These are phyloP conservation scores for Kuraishia hungarica DNA, from an alignment of 805 yeast species.

Conservation along the genomic window DNA sequence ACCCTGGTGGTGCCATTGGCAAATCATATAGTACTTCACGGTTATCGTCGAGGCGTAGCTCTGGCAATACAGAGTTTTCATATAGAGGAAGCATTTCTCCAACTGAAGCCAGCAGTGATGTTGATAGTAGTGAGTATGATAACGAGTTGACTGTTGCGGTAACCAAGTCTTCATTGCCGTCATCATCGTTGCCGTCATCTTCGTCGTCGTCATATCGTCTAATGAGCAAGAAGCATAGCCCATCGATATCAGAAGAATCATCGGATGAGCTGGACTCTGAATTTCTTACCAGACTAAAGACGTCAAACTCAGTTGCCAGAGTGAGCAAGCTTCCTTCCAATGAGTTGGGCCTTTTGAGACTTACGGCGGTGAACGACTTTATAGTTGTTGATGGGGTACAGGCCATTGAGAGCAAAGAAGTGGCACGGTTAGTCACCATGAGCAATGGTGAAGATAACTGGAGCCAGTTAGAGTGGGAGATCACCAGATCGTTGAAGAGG, in stretches of 20 bases:
- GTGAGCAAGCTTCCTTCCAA: constrained; percentile 1
- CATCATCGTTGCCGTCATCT: no score
- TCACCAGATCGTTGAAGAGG: not conserved
- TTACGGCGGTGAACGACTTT: constrained; percentile 1
- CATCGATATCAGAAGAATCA: not conserved
- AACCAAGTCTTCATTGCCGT: not conserved
- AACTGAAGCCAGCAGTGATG: not conserved
- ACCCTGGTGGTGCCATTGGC: constrained; percentile 93
- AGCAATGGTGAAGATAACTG: not conserved
- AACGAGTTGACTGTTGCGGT: not conserved
- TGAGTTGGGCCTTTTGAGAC: constrained; percentile 3
- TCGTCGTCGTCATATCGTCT: no score
- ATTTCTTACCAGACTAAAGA: not conserved
- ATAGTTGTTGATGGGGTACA: constrained; percentile 1
- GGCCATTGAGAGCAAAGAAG: constrained; percentile 2
- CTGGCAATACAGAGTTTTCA: constrained; percentile 1
- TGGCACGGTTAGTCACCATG: not conserved
- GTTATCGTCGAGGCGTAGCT: not conserved
- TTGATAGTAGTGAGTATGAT: not conserved
- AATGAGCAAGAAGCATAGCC: not conserved
- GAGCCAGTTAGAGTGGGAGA: not conserved
- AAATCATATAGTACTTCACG: constrained; percentile 21
- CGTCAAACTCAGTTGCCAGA: not conserved
- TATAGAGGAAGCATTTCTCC: not conserved
- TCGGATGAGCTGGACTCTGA: not conserved